These are phyloP conservation scores for Collybia sp. DNA, from an alignment of 768 basidiomycete species.

Conservation along the genomic window DNA sequence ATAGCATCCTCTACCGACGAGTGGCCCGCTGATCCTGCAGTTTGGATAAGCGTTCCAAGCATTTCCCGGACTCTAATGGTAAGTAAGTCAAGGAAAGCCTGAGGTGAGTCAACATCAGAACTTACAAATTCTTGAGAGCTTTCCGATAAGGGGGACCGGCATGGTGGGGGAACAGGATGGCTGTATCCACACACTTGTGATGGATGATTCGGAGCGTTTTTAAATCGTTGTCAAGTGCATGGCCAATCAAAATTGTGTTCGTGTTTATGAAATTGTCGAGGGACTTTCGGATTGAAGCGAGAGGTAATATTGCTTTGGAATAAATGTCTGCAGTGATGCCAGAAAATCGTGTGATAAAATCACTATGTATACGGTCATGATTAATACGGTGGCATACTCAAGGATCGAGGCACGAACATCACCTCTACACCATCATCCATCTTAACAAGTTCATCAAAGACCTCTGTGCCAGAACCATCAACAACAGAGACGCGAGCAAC, in stretches of 20 bases:
- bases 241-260: constrained; percentile 85
- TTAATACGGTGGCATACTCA: background rate
- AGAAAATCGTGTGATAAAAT: constrained; percentile 90
- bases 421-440: constrained; percentile 81
- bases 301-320: constrained; percentile 59
- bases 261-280: constrained; percentile 70
- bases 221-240: constrained; percentile 91
- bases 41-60: constrained; percentile 78
- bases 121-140: constrained; percentile 78
- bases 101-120: constrained; percentile 11
- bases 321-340: constrained; percentile 63
- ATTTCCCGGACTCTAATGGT: constrained; percentile 72
- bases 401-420: constrained; percentile 44
- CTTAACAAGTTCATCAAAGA: constrained; percentile 79
- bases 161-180: constrained; percentile 78
- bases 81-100: constrained; percentile 4
- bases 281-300: constrained; percentile 60
- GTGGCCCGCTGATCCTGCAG: constrained; percentile 73
- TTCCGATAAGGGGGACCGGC: constrained; percentile 72
- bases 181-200: constrained; percentile 82
- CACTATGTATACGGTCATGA: constrained; percentile 47
- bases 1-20: constrained; percentile 87
- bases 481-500: constrained; percentile 90
- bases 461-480: constrained; percentile 63
- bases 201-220: constrained; percentile 88